phyloP scores from a whole-genome alignment of 495 filamentous ascomycete species.

The Talaromyces liani region DNA sequence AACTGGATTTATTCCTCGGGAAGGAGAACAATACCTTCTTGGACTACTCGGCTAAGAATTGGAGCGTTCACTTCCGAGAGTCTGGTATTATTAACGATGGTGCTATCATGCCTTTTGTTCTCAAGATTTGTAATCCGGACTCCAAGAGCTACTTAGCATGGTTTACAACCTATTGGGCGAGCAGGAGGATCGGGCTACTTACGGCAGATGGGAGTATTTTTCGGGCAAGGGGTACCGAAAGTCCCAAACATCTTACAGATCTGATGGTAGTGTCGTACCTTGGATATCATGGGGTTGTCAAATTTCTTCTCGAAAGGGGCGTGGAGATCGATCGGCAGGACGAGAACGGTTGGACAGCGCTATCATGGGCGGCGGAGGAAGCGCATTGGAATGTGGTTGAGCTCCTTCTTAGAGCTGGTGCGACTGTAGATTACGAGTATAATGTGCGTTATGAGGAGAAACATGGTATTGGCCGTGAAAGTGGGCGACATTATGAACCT shows the following conservation, averaged over 20 bases:
- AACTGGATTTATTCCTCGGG: too few relatives aligned
- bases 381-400: conserved; percentile 15
- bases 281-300: conserved; percentile 12
- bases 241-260: conserved; percentile 9
- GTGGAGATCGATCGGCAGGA: conserved; percentile 15
- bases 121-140: conserved; percentile 11
- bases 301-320: conserved; percentile 9
- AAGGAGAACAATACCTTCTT: too few relatives aligned
- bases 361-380: conserved; percentile 17
- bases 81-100: conserved; percentile 8
- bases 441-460: too few relatives aligned
- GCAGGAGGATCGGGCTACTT: too few relatives aligned
- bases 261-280: conserved; percentile 13
- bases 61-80: conserved; percentile 21
- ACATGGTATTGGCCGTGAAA: too few relatives aligned
- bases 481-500: too few relatives aligned
- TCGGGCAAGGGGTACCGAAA: too few relatives aligned
- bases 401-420: conserved; percentile 11
- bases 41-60: conserved; percentile 24
- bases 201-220: too few relatives aligned
- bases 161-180: not conserved
- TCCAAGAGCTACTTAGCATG: conserved; percentile 5
- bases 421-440: too few relatives aligned
- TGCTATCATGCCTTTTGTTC: conserved; percentile 13
- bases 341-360: conserved; percentile 12